Percentiles rank a stretch among this genome's conserved stretches.
Evolutionary conservation across 2,329 filamentous ascomycete species (phyloP).

Genomic region (Penicillium sp.): DNA sequence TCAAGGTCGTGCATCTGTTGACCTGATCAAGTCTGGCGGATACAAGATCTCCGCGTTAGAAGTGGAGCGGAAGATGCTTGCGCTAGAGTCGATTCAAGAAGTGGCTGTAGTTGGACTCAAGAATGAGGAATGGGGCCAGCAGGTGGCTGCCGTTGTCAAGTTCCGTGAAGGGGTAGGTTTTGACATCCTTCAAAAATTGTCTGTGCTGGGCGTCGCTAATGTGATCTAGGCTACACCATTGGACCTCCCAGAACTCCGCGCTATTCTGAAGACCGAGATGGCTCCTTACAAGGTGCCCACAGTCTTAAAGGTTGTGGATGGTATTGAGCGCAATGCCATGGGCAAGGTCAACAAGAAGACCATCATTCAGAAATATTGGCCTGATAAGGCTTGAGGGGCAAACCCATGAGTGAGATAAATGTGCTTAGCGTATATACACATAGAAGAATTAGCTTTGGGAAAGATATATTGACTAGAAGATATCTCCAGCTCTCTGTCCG

Average conservation of each 20-base stretch:
- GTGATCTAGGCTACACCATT: constrained; percentile 24
- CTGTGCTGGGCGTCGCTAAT: neutral
- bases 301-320: constrained; percentile 75
- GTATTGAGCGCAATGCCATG: constrained; percentile 66
- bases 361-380: constrained; percentile 41
- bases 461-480: neutral
- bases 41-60: constrained; percentile 58
- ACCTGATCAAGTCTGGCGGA: constrained; percentile 57
- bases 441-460: neutral
- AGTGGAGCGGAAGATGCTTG: constrained; percentile 55
- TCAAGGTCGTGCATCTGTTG: constrained; percentile 53
- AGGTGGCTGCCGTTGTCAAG: constrained; percentile 55
- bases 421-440: constrained; percentile 3
- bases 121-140: constrained; percentile 56
- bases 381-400: constrained; percentile 10
- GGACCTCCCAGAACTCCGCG: constrained; percentile 33
- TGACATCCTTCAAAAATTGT: neutral
- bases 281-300: constrained; percentile 93
- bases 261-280: constrained; percentile 48
- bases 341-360: constrained; percentile 65
- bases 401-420: neutral
- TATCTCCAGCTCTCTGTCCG: neutral
- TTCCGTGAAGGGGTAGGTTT: constrained; percentile 36
- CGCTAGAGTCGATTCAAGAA: constrained; percentile 50
- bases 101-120: constrained; percentile 55